These are phyloP conservation scores for Penicillium sp. DNA, from an alignment of 2,329 filamentous ascomycete genomes.

Conservation along the genomic window DNA sequence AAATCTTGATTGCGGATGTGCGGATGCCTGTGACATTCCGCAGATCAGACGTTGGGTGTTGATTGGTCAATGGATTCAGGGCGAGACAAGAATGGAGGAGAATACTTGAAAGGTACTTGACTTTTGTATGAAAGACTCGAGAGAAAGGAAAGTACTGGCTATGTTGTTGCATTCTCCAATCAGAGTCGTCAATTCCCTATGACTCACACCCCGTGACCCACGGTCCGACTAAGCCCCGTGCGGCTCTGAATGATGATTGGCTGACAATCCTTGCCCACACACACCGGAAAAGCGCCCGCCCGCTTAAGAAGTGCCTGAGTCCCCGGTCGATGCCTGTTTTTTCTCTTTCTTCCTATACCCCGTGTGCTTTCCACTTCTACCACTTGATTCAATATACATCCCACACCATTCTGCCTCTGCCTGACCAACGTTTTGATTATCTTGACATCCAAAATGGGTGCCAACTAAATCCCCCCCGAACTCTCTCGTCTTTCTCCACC, in stretches of 20 bases:
- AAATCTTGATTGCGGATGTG: conserved; percentile 4
- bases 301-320: conserved; percentile 39
- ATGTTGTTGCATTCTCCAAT: conserved; percentile 24
- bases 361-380: conserved; percentile 7
- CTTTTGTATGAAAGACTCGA: not conserved
- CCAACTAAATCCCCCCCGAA: conserved; percentile 34
- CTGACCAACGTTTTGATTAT: conserved; percentile 18
- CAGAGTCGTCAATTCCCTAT: conserved; percentile 14
- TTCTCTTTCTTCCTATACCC: conserved; percentile 19
- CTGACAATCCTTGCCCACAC: conserved; percentile 4
- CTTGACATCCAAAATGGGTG: conserved; percentile 34
- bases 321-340: conserved; percentile 33
- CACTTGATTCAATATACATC: conserved; percentile 5
- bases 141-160: conserved; percentile 3
- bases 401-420: conserved; percentile 14
- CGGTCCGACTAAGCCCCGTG: conserved; percentile 14
- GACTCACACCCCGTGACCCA: conserved; percentile 37
- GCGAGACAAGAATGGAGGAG: conserved; percentile 1
- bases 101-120: conserved; percentile 4
- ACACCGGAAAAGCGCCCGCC: conserved; percentile 17
- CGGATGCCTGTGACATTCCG: conserved; percentile 12
- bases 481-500: conserved; percentile 33
- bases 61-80: conserved; percentile 11
- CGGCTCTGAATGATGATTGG: conserved; percentile 24
- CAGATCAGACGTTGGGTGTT: not conserved